Evolutionary conservation across 768 basidiomycete genomes (phyloP), one percentile per base, ranked within the genome.

Genomic region (Russula vinacea): DNA sequence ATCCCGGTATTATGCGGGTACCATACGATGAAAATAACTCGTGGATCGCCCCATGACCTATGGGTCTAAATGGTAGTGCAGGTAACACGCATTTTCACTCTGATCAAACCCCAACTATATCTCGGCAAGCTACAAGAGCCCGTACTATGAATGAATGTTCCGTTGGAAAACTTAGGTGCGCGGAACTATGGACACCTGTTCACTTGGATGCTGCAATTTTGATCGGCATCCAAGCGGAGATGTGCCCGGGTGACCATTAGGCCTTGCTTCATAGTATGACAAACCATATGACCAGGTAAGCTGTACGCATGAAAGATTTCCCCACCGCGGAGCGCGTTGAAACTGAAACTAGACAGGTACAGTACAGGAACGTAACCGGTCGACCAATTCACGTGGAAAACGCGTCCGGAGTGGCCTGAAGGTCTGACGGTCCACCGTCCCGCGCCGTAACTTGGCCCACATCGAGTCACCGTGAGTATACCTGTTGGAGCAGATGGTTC

Each of bases 401-500:
- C 29, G 19, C 17, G 17, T 35, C 19, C 62, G 26, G 24, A 14
- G 49, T 50, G 16, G 11, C 26, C 13, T 26, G 37, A 35, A 39
- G n/a, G 35, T 35, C 40, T n/a, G 19, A n/a, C 14, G 37, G 39
- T 37, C 49, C 49, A 50, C 45, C 8, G 24, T 19, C 22, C 32
- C 22, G 32, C 6, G 32, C 39, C 88, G 66, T 90, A 90, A 67
- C 85, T 86, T 32, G 6, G 8, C 7, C 40, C 8, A 39, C 6
- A 42, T 53, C 19, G 13, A 32, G 26, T 42, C 29, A 8, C n/a
- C 1, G 49, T 13, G 14, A n/a, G 17, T 19, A 33, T 54, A 24
- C 33, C 51, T 65, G 88, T 86, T 10, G 88, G 68, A 67, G 52
- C 90, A 90, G 54, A 26, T 33, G 33, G 49, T 35, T 33, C 44